A percentile compares a stretch with the other conserved stretches of the same genome.
phyloP scores from a whole-genome alignment of 202 grass and related monocot genomes.

The Panicum hallii region DNA sequence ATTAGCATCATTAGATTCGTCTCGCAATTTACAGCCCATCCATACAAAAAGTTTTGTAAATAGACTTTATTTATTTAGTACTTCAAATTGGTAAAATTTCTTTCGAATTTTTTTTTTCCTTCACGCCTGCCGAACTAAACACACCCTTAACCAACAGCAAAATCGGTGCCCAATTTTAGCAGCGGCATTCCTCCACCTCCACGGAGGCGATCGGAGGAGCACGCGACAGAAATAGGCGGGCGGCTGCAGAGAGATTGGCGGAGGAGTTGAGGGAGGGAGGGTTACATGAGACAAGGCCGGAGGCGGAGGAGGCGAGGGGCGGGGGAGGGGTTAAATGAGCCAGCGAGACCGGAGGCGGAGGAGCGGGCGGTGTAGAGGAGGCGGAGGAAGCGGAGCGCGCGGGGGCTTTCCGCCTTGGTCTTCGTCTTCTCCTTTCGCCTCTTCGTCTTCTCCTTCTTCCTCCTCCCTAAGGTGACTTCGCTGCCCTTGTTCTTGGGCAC shows the following conservation, averaged over 20 bases:
- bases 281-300: constrained; percentile 3
- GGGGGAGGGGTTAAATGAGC: constrained; percentile 20
- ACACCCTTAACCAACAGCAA: too few species aligned
- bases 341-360: not conserved
- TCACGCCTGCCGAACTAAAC: too few species aligned
- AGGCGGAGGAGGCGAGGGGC: not conserved
- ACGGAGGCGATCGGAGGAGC: not conserved
- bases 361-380: not conserved
- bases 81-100: too few species aligned
- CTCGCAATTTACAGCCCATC: too few species aligned
- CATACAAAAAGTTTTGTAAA: too few species aligned
- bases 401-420: not conserved
- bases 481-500: not conserved
- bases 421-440: constrained; percentile 18
- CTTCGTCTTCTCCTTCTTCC: constrained; percentile 27
- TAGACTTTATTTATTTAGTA: too few species aligned
- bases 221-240: constrained; percentile 24
- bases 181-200: not conserved
- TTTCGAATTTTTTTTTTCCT: too few species aligned
- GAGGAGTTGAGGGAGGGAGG: not conserved
- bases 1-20: too few species aligned
- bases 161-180: constrained; percentile 41
- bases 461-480: constrained; percentile 32
- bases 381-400: not conserved
- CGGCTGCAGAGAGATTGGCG: constrained; percentile 33